A percentile compares a stretch with the other conserved stretches of the same genome.
These are phyloP conservation scores for Diaporthe eres DNA, from an alignment of 2,329 filamentous ascomycete genomes.

Conservation along the genomic window DNA sequence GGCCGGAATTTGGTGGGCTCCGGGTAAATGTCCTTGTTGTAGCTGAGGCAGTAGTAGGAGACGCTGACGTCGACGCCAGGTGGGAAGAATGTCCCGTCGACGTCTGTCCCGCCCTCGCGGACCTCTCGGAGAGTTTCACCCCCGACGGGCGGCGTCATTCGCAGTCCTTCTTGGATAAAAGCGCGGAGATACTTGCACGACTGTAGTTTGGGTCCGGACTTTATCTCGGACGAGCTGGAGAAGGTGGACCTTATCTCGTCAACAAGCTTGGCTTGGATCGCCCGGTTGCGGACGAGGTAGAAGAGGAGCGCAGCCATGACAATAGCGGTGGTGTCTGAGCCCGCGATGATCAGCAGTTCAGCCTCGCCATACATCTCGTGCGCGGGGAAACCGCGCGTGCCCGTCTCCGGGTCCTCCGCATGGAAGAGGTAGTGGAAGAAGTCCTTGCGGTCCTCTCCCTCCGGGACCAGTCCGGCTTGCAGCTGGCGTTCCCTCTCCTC, in stretches of 20 bases:
- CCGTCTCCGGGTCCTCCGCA: conserved; percentile 45
- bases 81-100: conserved; percentile 29
- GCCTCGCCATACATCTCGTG: conserved; percentile 47
- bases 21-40: conserved; percentile 34
- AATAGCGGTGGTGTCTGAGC: conserved; percentile 39
- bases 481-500: not conserved
- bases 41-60: conserved; percentile 5
- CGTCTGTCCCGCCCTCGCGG: not conserved
- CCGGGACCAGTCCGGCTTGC: not conserved
- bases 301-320: conserved; percentile 30
- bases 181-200: conserved; percentile 47
- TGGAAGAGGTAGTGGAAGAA: conserved; percentile 47
- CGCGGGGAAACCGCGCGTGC: conserved; percentile 43
- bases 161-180: conserved; percentile 46
- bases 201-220: not conserved
- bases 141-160: conserved; percentile 44
- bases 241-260: conserved; percentile 16
- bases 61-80: conserved; percentile 20
- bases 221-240: not conserved
- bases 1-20: conserved; percentile 30
- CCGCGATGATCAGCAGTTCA: conserved; percentile 40
- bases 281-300: conserved; percentile 29
- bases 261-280: conserved; percentile 29
- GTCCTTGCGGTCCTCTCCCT: conserved; percentile 43
- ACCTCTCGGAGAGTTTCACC: conserved; percentile 12